Conservation (phyloP, 805 yeast species). For the Zygotorulaspora danielsina region DNA sequence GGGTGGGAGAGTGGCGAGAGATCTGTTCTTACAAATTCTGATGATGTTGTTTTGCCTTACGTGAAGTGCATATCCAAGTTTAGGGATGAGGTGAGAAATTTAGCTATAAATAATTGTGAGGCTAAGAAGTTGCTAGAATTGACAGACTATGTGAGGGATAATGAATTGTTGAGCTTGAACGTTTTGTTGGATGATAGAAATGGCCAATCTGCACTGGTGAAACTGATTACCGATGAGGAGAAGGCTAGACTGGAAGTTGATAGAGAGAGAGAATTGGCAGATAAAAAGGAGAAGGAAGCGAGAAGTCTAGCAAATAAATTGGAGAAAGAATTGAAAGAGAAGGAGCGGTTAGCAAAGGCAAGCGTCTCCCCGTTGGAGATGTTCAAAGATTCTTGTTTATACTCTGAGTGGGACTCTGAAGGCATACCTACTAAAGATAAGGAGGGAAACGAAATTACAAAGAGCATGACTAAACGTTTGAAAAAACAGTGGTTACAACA, state of each 20-base stretch:
- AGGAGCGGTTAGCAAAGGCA: conserved; percentile 61
- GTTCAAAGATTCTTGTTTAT: conserved; percentile 57
- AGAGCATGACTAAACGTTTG: conserved; percentile 81
- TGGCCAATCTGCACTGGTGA: conserved; percentile 75
- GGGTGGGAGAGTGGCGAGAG: conserved; percentile 67
- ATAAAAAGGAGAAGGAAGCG: conserved; percentile 51
- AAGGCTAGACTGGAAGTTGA: conserved; percentile 58
- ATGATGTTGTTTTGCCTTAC: conserved; percentile 74
- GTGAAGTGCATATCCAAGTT: conserved; percentile 71
- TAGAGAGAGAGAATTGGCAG: conserved; percentile 50
- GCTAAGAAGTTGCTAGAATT: conserved; percentile 55
- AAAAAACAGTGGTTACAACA: conserved; percentile 74
- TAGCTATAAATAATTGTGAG: conserved; percentile 61
- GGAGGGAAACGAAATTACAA: conserved; percentile 78
- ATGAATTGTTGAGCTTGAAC: conserved; percentile 67
- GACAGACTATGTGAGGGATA: conserved; percentile 69
- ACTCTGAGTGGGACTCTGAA: conserved; percentile 73
- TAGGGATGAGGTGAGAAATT: conserved; percentile 73
- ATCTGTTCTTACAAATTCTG: conserved; percentile 37
- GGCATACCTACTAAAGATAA: conserved; percentile 78
- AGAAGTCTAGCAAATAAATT: conserved; percentile 47
- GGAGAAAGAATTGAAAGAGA: conserved; percentile 61
- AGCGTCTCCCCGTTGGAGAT: conserved; percentile 64
- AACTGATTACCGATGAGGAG: conserved; percentile 70
- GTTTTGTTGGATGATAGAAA: conserved; percentile 87